Evolutionary conservation across 257 asterid genomes (phyloP).

Genomic region (Rhazya stricta): DNA sequence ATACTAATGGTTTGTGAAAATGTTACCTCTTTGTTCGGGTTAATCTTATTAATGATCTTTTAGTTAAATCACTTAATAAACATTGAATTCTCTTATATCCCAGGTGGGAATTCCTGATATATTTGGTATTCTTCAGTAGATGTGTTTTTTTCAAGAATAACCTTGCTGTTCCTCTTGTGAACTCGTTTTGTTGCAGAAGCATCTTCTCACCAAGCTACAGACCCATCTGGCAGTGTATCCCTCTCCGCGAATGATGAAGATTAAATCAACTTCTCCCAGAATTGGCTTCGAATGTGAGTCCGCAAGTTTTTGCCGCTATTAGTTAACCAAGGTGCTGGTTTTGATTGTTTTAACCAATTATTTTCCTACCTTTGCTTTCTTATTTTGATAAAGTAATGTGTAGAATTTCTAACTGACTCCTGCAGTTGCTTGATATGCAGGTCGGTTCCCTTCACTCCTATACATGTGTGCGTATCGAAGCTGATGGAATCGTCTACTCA

Average conservation of each 20-base stretch:
- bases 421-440: neutral
- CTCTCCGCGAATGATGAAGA: neutral
- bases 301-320: neutral
- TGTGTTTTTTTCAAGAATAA: no score
- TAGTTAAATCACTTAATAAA: no score
- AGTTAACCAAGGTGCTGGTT: no score
- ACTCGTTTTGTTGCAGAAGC: slow-evolving; percentile 8
- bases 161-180: no score
- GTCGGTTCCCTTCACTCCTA: neutral
- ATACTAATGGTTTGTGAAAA: no score
- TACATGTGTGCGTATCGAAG: neutral
- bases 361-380: no score
- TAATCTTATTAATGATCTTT: no score
- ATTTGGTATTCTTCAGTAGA: no score
- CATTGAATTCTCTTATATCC: neutral
- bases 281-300: neutral
- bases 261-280: neutral
- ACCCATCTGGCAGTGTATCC: neutral
- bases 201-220: neutral
- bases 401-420: neutral
- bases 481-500: neutral
- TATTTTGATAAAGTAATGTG: neutral
- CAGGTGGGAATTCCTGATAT: no score
- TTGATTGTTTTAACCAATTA: no score
- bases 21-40: neutral